Percentiles rank a stretch among this genome's conserved stretches.
Evolutionary conservation across 176 grass and related monocot genomes (phyloP).

Genomic region (Hsuehochloa calcarea): DNA sequence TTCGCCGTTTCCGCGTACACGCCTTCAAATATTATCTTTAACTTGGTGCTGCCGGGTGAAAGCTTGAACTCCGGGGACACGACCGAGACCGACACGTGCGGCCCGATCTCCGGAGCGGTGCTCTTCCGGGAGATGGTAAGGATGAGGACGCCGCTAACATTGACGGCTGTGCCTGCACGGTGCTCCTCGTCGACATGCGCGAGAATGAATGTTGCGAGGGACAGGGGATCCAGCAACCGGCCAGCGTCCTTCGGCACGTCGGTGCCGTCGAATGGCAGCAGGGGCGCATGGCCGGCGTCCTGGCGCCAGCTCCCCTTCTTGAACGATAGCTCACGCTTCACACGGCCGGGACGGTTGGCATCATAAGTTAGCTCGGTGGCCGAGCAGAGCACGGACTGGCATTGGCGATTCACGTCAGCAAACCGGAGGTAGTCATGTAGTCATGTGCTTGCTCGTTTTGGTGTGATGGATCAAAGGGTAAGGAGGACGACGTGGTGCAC

Average conservation of each 20-base stretch:
- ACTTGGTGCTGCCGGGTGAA: slow-evolving; percentile 31
- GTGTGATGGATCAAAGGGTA: neutral
- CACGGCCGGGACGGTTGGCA: neutral
- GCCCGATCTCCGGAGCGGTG: slow-evolving; percentile 8
- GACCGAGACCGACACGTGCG: neutral
- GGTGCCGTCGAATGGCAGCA: neutral
- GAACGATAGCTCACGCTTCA: slow-evolving; percentile 10
- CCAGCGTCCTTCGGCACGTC: neutral
- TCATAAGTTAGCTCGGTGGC: neutral
- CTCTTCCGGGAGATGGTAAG: slow-evolving; percentile 30
- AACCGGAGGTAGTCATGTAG: slow-evolving; percentile 31
- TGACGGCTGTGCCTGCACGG: slow-evolving; percentile 22
- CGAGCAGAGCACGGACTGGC: slow-evolving; percentile 5
- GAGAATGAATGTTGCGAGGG: slow-evolving; percentile 35
- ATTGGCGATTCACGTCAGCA: neutral
- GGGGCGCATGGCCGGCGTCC: neutral
- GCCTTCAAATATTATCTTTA: slow-evolving; percentile 46
- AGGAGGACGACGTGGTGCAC: neutral
- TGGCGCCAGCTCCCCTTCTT: slow-evolving; percentile 5
- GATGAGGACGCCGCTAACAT: slow-evolving; percentile 47
- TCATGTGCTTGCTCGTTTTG: neutral
- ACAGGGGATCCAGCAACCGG: neutral
- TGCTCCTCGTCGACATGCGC: slow-evolving; percentile 30
- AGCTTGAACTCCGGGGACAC: slow-evolving; percentile 47
- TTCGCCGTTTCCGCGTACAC: slow-evolving; percentile 29